phyloP scores from a whole-genome alignment of 345 rosid genomes.

The Luvunga scandens region DNA sequence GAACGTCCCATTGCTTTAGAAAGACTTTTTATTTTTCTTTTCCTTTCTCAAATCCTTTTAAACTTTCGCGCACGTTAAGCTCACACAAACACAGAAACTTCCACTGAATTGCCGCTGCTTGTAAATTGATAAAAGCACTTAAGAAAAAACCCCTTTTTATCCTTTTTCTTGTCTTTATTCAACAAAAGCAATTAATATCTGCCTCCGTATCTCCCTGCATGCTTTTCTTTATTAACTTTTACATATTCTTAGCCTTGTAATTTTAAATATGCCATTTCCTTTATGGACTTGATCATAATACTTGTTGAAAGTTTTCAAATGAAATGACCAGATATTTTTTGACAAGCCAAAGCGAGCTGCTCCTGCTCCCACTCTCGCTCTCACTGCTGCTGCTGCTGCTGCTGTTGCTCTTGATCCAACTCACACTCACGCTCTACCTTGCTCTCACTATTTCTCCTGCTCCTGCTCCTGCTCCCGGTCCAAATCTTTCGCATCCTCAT shows the following conservation, averaged over 20 bases:
- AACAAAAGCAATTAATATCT: not conserved
- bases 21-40: not conserved
- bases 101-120: not conserved
- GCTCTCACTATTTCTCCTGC: too few relatives aligned
- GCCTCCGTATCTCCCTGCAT: too few relatives aligned
- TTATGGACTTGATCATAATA: not conserved
- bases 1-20: not conserved
- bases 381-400: too few relatives aligned
- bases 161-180: not conserved
- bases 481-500: too few relatives aligned
- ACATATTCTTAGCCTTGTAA: not conserved
- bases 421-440: too few relatives aligned
- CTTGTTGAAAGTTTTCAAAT: too few relatives aligned
- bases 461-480: too few relatives aligned
- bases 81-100: not conserved
- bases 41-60: not conserved
- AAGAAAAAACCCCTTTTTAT: not conserved
- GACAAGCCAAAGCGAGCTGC: too few relatives aligned
- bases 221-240: not conserved
- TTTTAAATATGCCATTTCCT: not conserved
- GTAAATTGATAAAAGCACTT: too few relatives aligned
- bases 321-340: too few relatives aligned
- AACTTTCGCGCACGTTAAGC: not conserved
- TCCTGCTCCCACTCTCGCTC: too few relatives aligned
- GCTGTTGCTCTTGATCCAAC: too few relatives aligned